Conservation (phyloP, 169 alveolate genomes). For the Cryptosporidium ubiquitum region DNA sequence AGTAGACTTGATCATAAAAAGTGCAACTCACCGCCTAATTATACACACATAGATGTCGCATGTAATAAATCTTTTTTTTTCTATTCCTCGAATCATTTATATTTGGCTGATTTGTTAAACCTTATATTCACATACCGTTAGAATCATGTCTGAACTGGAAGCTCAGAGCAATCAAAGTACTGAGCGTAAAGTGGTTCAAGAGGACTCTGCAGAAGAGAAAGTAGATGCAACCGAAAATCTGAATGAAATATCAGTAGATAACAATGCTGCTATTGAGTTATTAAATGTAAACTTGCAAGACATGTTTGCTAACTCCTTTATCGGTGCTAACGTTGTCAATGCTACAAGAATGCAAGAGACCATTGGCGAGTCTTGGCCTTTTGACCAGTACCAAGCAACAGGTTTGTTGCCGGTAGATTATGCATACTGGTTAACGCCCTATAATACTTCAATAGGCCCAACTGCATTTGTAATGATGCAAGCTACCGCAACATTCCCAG, state of each 20-base stretch:
- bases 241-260: constrained; percentile 69
- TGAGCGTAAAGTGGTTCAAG: neutral
- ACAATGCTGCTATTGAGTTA: constrained; percentile 70
- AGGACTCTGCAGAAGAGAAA: neutral
- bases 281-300: constrained; percentile 72
- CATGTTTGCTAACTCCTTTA: constrained; percentile 71
- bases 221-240: neutral
- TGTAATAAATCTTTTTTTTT: constrained; percentile 35
- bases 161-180: neutral
- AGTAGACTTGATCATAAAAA: constrained; percentile 28
- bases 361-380: constrained; percentile 75
- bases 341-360: constrained; percentile 74
- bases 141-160: constrained; percentile 38
- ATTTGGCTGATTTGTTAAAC: neutral
- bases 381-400: constrained; percentile 75
- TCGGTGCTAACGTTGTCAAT: constrained; percentile 71
- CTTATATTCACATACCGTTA: neutral
- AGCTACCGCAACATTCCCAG: constrained; percentile 74
- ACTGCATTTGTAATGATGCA: constrained; percentile 76
- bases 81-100: neutral
- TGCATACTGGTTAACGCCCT: constrained; percentile 73
- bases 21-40: constrained; percentile 17
- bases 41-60: constrained; percentile 72
- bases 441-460: constrained; percentile 73
- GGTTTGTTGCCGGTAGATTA: constrained; percentile 75